Evolutionary conservation across 164 flowering plant genomes (phyloP).

Genomic region (Berberis vulgaris): DNA sequence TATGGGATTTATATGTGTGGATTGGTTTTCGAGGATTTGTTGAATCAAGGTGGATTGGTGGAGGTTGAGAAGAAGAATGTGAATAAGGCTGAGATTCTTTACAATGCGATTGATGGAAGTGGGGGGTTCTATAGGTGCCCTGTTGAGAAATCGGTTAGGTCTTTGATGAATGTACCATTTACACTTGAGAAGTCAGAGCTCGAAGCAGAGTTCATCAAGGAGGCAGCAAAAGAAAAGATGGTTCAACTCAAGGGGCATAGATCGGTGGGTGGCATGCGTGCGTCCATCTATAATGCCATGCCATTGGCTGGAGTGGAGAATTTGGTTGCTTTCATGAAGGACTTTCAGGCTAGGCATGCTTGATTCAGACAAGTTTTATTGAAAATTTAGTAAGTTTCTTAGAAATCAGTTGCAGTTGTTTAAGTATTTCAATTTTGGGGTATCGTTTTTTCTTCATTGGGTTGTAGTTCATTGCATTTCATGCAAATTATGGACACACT

Average conservation of each 20-base stretch:
- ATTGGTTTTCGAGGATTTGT: constrained; percentile 50
- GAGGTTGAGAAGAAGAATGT: constrained; percentile 85
- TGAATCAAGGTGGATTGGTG: constrained; percentile 70
- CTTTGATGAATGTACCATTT: constrained; percentile 95
- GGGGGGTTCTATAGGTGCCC: constrained; percentile 85
- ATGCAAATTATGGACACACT: too few relatives aligned
- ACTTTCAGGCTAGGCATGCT: constrained; percentile 72
- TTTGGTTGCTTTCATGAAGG: constrained; percentile 94
- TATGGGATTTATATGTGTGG: constrained; percentile 58
- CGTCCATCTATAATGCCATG: constrained; percentile 98
- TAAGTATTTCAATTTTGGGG: too few relatives aligned
- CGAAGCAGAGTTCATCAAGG: constrained; percentile 82
- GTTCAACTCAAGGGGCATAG: constrained; percentile 94
- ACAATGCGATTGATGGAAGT: constrained; percentile 71
- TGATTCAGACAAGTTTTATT: constrained; percentile 11
- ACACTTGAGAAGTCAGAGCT: constrained; percentile 80
- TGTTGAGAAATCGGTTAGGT: constrained; percentile 87
- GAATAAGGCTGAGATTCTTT: constrained; percentile 66
- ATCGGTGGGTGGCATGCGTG: constrained; percentile 96
- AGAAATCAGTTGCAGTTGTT: background rate
- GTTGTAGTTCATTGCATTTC: too few relatives aligned
- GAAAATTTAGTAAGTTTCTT: background rate
- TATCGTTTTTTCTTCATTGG: too few relatives aligned
- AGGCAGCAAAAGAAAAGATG: constrained; percentile 84
- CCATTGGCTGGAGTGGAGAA: constrained; percentile 92